A percentile compares a stretch with the other conserved stretches of the same genome.
Evolutionary conservation across 176 grass and related monocot species (phyloP).

Genomic region (Musa acuminata): DNA sequence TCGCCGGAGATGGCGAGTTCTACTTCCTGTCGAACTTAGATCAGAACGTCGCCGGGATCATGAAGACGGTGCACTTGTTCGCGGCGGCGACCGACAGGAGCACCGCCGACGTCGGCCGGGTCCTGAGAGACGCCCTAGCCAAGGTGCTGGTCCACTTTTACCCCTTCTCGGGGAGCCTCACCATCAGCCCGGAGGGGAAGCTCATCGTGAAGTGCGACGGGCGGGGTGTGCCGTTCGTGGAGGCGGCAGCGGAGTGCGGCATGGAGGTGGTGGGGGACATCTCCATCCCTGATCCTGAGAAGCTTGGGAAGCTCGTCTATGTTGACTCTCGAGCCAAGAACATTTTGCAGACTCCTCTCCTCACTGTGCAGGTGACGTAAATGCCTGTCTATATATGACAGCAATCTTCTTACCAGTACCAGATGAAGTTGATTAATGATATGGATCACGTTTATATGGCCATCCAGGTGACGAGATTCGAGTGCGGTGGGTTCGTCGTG

Average conservation of each 20-base stretch:
- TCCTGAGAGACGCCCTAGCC: slow-evolving; percentile 32
- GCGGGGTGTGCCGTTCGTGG: slow-evolving; percentile 42
- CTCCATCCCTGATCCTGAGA: slow-evolving; percentile 19
- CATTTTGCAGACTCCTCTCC: slow-evolving; percentile 26
- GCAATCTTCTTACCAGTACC: not conserved
- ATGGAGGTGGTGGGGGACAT: slow-evolving; percentile 20
- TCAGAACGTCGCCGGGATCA: slow-evolving; percentile 43
- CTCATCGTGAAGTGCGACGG: slow-evolving; percentile 32
- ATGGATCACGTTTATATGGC: not conserved
- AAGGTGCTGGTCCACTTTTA: slow-evolving; percentile 46
- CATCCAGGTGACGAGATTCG: slow-evolving; percentile 46
- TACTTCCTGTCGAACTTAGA: slow-evolving; percentile 56
- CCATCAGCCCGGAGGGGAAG: slow-evolving; percentile 31
- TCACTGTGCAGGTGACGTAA: slow-evolving; percentile 27
- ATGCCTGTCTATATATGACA: not conserved
- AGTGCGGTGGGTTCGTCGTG: slow-evolving; percentile 37
- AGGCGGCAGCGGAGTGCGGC: slow-evolving; percentile 28
- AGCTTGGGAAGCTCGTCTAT: slow-evolving; percentile 32
- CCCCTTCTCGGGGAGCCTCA: slow-evolving; percentile 36
- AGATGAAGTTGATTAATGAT: too few relatives aligned
- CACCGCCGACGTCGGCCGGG: not conserved
- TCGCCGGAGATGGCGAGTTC: slow-evolving; percentile 15
- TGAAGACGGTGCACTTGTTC: slow-evolving; percentile 64
- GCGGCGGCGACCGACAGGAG: not conserved
- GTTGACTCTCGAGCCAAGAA: slow-evolving; percentile 12